Evolutionary conservation across 2,329 filamentous ascomycete genomes (phyloP), one percentile per base, ranked within the genome.

Genomic region (Pseudogymnoascus pannorum): DNA sequence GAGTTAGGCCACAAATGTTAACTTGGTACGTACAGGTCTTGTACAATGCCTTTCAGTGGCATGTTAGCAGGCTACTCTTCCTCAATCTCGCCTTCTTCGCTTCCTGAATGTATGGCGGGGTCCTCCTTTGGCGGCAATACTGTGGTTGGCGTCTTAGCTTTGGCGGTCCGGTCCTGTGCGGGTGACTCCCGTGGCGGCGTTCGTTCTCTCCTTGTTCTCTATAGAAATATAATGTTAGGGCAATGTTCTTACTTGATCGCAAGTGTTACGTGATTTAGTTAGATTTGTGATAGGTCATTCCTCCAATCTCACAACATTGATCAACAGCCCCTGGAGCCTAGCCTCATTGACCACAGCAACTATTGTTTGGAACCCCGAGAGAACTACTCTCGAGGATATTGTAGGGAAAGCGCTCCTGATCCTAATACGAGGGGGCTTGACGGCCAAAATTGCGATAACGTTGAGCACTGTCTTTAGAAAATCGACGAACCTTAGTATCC

Each of bases 71-170:
- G 5, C 48, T 61, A 33, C 26, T 35, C 58, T 79, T 97, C 92
- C 75, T 96, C 94, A 69, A 99, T 97, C 78, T 99, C 94, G 59
- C 94, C 94, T 75, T 99, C 94, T 76, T 99, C 94, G 71, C 92
- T 97, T 60, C 94, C 94, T 63, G 89, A 93, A 70, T 72, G 71
- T 35, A 73, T 66, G 4, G 75, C 75, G 66, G 76, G 77, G 58
- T 79, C 79, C 64, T 79, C 77, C 69, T 77, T 77, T 38, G 71
- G 70, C 60, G 72, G 64, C 36, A 66, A 62, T 24, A 73, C 67
- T 24, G 66, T 62, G 48, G 78, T 78, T 42, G 83, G 81, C 58
- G 82, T 82, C 74, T 79, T 86, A 73, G 80, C 81, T 72, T 80
- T 82, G 70, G 79, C 78, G 71, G 77, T 78, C 66, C 72, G 73